A percentile compares a stretch with the other conserved stretches of the same genome.
phyloP scores from a whole-genome alignment of 345 rosid species.

The Salix brachista region DNA sequence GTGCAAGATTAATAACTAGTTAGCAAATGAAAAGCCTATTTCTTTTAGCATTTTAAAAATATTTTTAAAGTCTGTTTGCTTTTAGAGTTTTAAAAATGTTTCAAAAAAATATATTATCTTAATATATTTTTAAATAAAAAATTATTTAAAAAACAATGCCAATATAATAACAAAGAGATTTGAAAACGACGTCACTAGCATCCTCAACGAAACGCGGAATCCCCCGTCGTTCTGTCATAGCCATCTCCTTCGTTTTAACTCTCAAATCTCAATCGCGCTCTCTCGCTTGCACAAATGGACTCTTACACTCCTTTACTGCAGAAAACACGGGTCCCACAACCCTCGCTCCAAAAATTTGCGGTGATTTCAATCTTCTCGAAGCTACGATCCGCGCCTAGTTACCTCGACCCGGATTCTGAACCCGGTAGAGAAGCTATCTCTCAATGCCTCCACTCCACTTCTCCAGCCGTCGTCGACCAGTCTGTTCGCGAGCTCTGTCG shows the following conservation, averaged over 20 bases:
- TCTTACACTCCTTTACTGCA: constrained; percentile 58
- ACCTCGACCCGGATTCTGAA: constrained; percentile 50
- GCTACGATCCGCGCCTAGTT: constrained; percentile 56
- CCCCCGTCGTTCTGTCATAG: not conserved
- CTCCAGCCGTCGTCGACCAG: constrained; percentile 76
- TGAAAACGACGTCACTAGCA: too few relatives aligned
- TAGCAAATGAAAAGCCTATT: too few relatives aligned
- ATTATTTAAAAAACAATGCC: too few relatives aligned
- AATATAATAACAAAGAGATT: too few relatives aligned
- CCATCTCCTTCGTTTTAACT: not conserved
- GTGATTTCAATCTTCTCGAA: constrained; percentile 76
- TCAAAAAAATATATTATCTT: too few relatives aligned
- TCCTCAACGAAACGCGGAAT: too few relatives aligned
- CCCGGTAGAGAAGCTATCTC: constrained; percentile 64
- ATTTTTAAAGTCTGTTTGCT: too few relatives aligned
- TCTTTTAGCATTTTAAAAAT: too few relatives aligned
- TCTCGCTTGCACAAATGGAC: constrained; percentile 38
- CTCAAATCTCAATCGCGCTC: not conserved
- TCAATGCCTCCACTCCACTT: constrained; percentile 57
- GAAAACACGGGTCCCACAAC: constrained; percentile 72
- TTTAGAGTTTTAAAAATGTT: too few relatives aligned
- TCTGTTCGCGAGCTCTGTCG: constrained; percentile 86
- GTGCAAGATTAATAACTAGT: too few relatives aligned
- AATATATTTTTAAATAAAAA: too few relatives aligned
- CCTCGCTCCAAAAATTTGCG: constrained; percentile 72